Evolutionary conservation across 768 basidiomycete genomes (phyloP), one percentile per base, ranked within the genome.

Genomic region (Termitomyces eurrhizus): DNA sequence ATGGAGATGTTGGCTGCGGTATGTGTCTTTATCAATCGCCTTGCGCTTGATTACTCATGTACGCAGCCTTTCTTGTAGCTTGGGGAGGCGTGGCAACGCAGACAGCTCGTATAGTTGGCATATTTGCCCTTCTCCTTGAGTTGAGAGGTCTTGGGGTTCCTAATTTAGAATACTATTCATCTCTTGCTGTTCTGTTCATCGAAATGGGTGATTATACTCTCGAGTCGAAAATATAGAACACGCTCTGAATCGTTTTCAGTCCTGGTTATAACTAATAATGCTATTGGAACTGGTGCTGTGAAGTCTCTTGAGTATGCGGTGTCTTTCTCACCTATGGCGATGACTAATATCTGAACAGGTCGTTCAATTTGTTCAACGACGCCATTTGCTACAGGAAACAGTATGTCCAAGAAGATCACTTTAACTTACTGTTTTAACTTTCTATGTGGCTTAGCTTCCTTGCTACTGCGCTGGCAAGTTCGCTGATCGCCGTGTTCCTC

Each of bases 11-110:
- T 5, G 36, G 54, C 2, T 65, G 64, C 32, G 62, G 64, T 58
- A 52, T 26, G 56, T 50, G 35, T 37, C 21, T 26, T 11, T 18
- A 42, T 16, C 13, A 1, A 21, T 21, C 33, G 41, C 2, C 7
- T 9, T 18, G 11, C n/a, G 4, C 37, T 7, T 44, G 32, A 51
- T 13, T 13, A 56, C 7, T 36, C 24, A 39, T 32, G 37, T 18
- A 21, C 32, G 7, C 9, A 65, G 64, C 64, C 16, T 65, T 65
- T 51, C 52, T 65, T 39, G 59, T 65, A 1, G 62, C 64, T 1
- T 65, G 61, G 59, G 64, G 64, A 36, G 64, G 64, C 36, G 60
- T 65, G 61, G 59, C 64, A 37, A 45, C 64, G 16, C 62, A 65
- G 44, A 62, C 64, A 36, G 64, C 64, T n/a, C 39, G 32, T 7